Conservation (phyloP, 768 basidiomycete species). For the Hypholoma fasciculare region DNA sequence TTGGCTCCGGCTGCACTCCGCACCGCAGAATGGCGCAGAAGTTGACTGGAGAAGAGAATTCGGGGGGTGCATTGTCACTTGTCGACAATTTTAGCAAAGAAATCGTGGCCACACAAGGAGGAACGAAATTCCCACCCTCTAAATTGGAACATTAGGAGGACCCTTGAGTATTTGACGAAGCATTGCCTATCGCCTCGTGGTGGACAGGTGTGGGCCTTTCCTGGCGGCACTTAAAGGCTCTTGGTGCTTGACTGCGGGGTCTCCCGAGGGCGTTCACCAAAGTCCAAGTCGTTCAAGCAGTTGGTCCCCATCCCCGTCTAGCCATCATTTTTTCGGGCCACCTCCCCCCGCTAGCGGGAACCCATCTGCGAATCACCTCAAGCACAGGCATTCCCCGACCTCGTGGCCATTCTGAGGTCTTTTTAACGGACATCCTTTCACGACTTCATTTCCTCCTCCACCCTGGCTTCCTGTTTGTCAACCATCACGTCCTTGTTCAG, state of each 20-base stretch:
- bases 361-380: slow-evolving; percentile 22
- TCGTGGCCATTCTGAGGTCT: slow-evolving; percentile 31
- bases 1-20: neutral
- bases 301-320: slow-evolving; percentile 21
- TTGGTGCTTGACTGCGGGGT: slow-evolving; percentile 23
- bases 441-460: slow-evolving; percentile 14
- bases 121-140: neutral
- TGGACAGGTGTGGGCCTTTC: slow-evolving; percentile 17
- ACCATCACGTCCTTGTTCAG: slow-evolving; percentile 19
- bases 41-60: neutral
- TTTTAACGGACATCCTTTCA: slow-evolving; percentile 24
- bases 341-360: slow-evolving; percentile 8
- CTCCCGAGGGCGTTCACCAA: slow-evolving; percentile 30
- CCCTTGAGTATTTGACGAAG: slow-evolving; percentile 5
- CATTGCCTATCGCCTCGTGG: slow-evolving; percentile 34
- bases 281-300: slow-evolving; percentile 25
- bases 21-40: neutral
- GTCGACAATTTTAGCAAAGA: neutral
- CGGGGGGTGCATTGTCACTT: neutral
- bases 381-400: slow-evolving; percentile 29
- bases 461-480: slow-evolving; percentile 22
- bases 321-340: slow-evolving; percentile 20
- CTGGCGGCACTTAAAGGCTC: slow-evolving; percentile 29
- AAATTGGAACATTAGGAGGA: neutral
- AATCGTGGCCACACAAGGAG: neutral